Percentiles rank a stretch among this genome's conserved stretches.
phyloP scores from a whole-genome alignment of 1,139 yeast genomes.

The Pichia inconspicua region DNA sequence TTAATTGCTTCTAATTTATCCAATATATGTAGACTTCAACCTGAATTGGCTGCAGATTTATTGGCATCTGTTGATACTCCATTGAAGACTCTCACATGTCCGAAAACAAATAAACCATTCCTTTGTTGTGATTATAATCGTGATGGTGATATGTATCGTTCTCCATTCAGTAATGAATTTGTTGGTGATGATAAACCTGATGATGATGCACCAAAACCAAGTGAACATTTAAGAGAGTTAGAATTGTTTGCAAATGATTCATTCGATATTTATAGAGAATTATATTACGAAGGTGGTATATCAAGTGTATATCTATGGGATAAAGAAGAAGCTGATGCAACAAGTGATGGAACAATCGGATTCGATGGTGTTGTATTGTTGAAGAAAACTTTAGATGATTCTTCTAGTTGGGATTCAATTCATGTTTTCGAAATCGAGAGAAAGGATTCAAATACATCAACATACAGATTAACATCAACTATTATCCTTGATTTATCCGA shows the following conservation, averaged over 20 bases:
- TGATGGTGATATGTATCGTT: conserved; percentile 86
- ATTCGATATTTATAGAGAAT: conserved; percentile 84
- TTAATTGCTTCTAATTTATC: conserved; percentile 54
- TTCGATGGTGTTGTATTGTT: conserved; percentile 91
- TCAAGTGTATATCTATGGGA: conserved; percentile 95
- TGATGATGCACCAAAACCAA: conserved; percentile 70
- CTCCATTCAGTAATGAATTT: conserved; percentile 86
- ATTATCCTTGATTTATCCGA: conserved; percentile 61
- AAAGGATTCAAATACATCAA: conserved; percentile 34
- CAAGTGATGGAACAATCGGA: conserved; percentile 35
- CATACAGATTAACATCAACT: conserved; percentile 78
- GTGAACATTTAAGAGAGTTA: conserved; percentile 56
- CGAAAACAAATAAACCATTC: conserved; percentile 54
- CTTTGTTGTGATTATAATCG: conserved; percentile 91
- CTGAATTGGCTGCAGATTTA: conserved; percentile 82
- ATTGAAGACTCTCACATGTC: conserved; percentile 50
- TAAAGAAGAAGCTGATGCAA: conserved; percentile 45
- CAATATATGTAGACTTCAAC: conserved; percentile 65
- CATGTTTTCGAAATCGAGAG: conserved; percentile 80
- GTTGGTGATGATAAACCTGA: conserved; percentile 52
- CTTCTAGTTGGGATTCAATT: conserved; percentile 18
- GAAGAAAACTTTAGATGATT: conserved; percentile 53
- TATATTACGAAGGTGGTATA: conserved; percentile 90
- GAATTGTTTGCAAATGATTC: conserved; percentile 84
- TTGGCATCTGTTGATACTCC: conserved; percentile 87